Base-by-base conservation (phyloP, 1,284 basidiomycete species). In the Cutaneotrichosporon mucoides region DNA sequence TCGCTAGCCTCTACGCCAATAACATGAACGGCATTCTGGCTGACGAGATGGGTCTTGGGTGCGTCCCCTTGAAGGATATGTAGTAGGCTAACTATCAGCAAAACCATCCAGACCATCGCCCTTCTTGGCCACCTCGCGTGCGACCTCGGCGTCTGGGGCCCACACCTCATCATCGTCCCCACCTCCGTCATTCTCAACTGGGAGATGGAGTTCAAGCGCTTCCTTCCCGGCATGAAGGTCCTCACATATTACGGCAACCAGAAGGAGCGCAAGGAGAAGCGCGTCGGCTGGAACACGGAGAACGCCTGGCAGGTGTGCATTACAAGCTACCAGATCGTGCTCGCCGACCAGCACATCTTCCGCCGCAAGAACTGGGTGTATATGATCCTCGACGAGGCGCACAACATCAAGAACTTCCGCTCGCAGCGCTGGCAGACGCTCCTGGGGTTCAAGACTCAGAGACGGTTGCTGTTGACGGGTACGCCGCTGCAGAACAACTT, bases 151-250 rank as follows among this genome's bases (percentile, higher is more conserved):
- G 90, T 95, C 61, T 97, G 94, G 93, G 95, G 95, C 0, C 94
- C 94, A 3, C 94, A 97, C 79, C 84, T 97, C 36, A 92, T 98
- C 72, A 86, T 97, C 68, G 93, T 95, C 10, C 92, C 94, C 1
- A 97, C 94, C 1, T 92, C 90, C 62, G 94, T 97, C 58, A 84
- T 98, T 64, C 82, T 97, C 59, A 97, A 98, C 73, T 98, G 94
- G 94, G 94, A 96, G 76, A 95, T 97, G 89, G 94, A 97, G 76
- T 97, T 97, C 82, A 96, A 97, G 78, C 96, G 96, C 78, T 97
- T 97, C 73, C 81, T 97, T 2, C 94, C 94, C 0, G 94, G 93
- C 1, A 94, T 97, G 83, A 89, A 86, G 68, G 86, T 91, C 57
- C 81, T 98, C 41, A 90, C 90, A 59, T 98, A 97, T 78, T 93